phyloP scores from a whole-genome alignment of 169 alveolate genomes.

The Nephromyces sp. region DNA sequence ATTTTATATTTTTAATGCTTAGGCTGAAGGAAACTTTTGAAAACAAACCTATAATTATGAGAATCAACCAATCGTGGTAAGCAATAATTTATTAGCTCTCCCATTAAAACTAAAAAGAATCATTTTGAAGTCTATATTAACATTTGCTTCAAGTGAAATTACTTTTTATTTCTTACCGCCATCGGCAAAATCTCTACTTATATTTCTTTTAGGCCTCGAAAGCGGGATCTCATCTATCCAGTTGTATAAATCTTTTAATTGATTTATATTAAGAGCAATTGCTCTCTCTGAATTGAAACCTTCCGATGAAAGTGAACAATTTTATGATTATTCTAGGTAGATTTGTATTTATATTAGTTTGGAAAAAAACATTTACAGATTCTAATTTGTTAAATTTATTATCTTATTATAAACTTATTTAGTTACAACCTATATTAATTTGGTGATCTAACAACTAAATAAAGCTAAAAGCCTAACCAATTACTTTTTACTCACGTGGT shows the following conservation, averaged over 20 bases:
- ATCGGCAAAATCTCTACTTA: slow-evolving; percentile 74
- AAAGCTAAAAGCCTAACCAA: too few species aligned
- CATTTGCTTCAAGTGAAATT: background rate
- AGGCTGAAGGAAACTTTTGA: background rate
- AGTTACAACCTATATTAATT: too few species aligned
- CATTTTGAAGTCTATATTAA: background rate
- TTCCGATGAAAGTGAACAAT: too few species aligned
- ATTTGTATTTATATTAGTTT: too few species aligned
- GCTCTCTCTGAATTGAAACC: too few species aligned
- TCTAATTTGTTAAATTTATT: too few species aligned
- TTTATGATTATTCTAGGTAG: too few species aligned
- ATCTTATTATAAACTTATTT: too few species aligned
- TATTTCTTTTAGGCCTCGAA: slow-evolving; percentile 66
- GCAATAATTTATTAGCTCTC: slow-evolving; percentile 67
- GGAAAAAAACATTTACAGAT: too few species aligned
- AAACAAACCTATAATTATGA: slow-evolving; percentile 61
- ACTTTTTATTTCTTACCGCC: slow-evolving; percentile 37
- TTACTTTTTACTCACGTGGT: too few species aligned
- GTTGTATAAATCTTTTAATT: slow-evolving; percentile 55
- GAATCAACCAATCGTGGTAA: slow-evolving; percentile 66
- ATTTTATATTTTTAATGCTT: background rate
- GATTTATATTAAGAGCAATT: slow-evolving; percentile 43
- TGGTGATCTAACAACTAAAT: too few species aligned
- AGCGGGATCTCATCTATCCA: slow-evolving; percentile 80
- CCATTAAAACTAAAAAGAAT: slow-evolving; percentile 52